Conservation (phyloP, 805 yeast species). For the Metschnikowia henanensis region DNA sequence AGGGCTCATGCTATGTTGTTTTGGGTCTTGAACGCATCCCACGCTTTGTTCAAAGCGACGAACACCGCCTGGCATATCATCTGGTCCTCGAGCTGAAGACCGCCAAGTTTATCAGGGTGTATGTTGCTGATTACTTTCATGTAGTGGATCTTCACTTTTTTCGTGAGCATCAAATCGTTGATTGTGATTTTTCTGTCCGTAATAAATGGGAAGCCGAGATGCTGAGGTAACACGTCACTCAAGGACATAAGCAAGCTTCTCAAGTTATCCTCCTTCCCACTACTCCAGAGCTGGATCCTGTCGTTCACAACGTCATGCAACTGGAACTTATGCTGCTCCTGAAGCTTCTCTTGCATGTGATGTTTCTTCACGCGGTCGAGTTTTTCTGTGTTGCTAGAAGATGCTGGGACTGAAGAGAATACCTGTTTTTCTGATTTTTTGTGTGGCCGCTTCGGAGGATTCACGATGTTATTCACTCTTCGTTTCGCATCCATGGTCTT, state of each 20-base stretch:
- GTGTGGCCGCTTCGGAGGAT: slow-evolving; percentile 43
- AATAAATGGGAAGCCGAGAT: slow-evolving; percentile 30
- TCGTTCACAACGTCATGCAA: slow-evolving; percentile 63
- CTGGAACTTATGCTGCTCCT: slow-evolving; percentile 40
- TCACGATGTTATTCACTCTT: slow-evolving; percentile 66
- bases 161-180: slow-evolving; percentile 82
- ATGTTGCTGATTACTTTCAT: slow-evolving; percentile 78
- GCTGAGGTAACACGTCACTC: slow-evolving; percentile 55
- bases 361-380: slow-evolving; percentile 42
- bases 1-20: slow-evolving; percentile 14
- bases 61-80: slow-evolving; percentile 89
- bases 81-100: slow-evolving; percentile 63
- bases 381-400: slow-evolving; percentile 1
- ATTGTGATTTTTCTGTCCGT: slow-evolving; percentile 46
- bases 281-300: slow-evolving; percentile 60
- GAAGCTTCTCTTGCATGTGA: slow-evolving; percentile 12
- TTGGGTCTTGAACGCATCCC: slow-evolving; percentile 53
- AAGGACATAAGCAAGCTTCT: slow-evolving; percentile 74
- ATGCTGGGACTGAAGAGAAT: background rate
- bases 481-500: slow-evolving; percentile 77
- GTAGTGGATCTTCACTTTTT: slow-evolving; percentile 82
- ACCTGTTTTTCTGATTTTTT: slow-evolving; percentile 15
- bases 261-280: slow-evolving; percentile 77
- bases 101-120: slow-evolving; percentile 80
- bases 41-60: slow-evolving; percentile 78